phyloP scores from a whole-genome alignment of 1,284 basidiomycete genomes.

The Moesziomyces globuligerus region DNA sequence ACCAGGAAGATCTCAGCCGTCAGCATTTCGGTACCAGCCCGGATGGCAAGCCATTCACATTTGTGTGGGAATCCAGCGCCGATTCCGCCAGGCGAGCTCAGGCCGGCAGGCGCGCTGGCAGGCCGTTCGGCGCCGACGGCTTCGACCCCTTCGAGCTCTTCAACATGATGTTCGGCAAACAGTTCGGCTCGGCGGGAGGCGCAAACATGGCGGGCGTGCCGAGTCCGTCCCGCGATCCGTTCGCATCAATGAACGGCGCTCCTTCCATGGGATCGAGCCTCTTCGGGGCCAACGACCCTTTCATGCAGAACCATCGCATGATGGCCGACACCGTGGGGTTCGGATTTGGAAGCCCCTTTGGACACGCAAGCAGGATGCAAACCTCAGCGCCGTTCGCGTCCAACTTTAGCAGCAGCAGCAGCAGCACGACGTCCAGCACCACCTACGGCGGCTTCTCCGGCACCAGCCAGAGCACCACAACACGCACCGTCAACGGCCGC shows the following conservation, averaged over 20 bases:
- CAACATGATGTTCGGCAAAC: conserved; percentile 59
- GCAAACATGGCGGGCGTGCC: conserved; percentile 9
- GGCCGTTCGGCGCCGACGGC: conserved; percentile 50
- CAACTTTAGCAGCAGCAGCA: conserved; percentile 8
- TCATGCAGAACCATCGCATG: conserved; percentile 49
- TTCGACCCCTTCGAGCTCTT: conserved; percentile 63
- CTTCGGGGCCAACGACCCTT: conserved; percentile 44
- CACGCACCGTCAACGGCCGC: conserved; percentile 55
- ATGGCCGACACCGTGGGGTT: conserved; percentile 52
- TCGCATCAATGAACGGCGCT: conserved; percentile 13
- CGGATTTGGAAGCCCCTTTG: conserved; percentile 35
- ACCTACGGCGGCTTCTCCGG: conserved; percentile 26
- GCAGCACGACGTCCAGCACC: conserved; percentile 16
- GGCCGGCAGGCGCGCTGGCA: conserved; percentile 32
- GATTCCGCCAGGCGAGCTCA: conserved; percentile 61
- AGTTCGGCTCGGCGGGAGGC: conserved; percentile 28
- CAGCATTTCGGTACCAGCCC: conserved; percentile 51
- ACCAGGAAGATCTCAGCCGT: conserved; percentile 24
- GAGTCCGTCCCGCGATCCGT: conserved; percentile 10
- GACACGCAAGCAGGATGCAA: conserved; percentile 12
- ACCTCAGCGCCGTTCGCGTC: conserved; percentile 7
- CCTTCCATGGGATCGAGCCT: conserved; percentile 18
- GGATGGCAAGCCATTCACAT: conserved; percentile 51
- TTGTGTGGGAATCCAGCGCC: conserved; percentile 61
- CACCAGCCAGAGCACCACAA: conserved; percentile 46